Percentiles rank a stretch among this genome's conserved stretches.
These are phyloP conservation scores for Entrophospora sp. DNA, from an alignment of 192 early-diverging fungal species.

Conservation along the genomic window DNA sequence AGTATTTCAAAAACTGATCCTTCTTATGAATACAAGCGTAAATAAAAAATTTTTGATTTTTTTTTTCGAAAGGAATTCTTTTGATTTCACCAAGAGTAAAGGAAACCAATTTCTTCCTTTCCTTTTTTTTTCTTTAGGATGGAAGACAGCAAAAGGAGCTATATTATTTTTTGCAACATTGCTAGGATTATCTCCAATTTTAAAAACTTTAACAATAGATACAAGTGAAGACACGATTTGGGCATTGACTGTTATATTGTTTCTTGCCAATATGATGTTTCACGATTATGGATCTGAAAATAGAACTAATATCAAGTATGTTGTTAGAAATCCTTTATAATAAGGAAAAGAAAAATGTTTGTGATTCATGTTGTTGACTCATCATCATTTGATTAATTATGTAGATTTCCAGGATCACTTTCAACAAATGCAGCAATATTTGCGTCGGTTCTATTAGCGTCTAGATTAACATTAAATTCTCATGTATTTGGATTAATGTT, in stretches of 20 bases:
- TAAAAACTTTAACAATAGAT: slow-evolving; percentile 83
- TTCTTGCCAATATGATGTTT: slow-evolving; percentile 81
- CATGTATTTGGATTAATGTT: slow-evolving; percentile 82
- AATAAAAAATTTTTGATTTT: neutral
- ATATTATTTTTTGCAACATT: slow-evolving; percentile 67
- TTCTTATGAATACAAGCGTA: slow-evolving; percentile 38
- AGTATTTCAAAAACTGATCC: slow-evolving; percentile 35
- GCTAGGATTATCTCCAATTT: slow-evolving; percentile 79
- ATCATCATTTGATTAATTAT: slow-evolving; percentile 5
- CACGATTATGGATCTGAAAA: slow-evolving; percentile 70
- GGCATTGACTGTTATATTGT: slow-evolving; percentile 76
- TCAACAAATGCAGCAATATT: slow-evolving; percentile 96
- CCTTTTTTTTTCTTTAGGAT: slow-evolving; percentile 22
- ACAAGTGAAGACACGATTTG: slow-evolving; percentile 91
- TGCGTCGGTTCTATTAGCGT: slow-evolving; percentile 85
- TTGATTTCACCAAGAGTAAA: neutral
- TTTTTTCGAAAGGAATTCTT: neutral
- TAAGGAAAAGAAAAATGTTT: too few relatives aligned
- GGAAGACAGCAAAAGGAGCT: slow-evolving; percentile 51
- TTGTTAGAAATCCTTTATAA: too few relatives aligned
- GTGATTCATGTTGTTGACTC: too few relatives aligned
- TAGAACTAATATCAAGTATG: slow-evolving; percentile 45
- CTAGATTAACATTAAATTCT: slow-evolving; percentile 70
- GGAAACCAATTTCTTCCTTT: neutral
- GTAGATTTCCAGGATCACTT: slow-evolving; percentile 83